phyloP scores from a whole-genome alignment of 2,329 filamentous ascomycete species.

The Trichoderma arundinaceum region DNA sequence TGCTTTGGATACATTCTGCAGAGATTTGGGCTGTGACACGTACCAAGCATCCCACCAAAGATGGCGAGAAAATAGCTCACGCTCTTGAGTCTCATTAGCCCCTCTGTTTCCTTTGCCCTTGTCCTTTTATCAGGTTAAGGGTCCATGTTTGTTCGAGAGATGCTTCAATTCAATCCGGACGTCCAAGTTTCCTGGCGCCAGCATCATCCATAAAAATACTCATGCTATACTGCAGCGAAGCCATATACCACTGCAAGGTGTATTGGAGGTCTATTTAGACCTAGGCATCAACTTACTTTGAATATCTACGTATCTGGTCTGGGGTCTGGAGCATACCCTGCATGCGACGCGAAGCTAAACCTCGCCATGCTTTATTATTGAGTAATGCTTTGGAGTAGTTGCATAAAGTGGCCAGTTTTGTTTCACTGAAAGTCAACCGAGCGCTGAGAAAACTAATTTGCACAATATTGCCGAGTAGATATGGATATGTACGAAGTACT shows the following conservation, averaged over 20 bases:
- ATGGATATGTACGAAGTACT: not conserved
- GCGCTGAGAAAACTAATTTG: too few relatives aligned
- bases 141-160: too few relatives aligned
- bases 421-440: not conserved
- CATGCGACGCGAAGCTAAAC: not conserved
- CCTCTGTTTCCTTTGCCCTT: not conserved
- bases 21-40: not conserved
- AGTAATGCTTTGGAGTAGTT: not conserved
- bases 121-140: too few relatives aligned
- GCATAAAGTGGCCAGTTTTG: not conserved
- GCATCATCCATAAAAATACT: not conserved
- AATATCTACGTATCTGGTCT: not conserved
- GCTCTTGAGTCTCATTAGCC: not conserved
- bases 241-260: too few relatives aligned
- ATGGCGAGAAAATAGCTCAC: conserved; percentile 4
- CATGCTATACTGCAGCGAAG: not conserved
- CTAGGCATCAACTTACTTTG: not conserved
- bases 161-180: not conserved
- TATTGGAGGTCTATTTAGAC: not conserved
- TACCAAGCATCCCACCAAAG: not conserved
- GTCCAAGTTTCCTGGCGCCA: too few relatives aligned
- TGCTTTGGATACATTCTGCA: not conserved
- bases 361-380: too few relatives aligned
- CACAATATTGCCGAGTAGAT: not conserved
- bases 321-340: not conserved